Percentiles rank a stretch among this genome's conserved stretches.
These are phyloP conservation scores for Puccinia coronata DNA, from an alignment of 1,284 basidiomycete genomes.

Conservation along the genomic window DNA sequence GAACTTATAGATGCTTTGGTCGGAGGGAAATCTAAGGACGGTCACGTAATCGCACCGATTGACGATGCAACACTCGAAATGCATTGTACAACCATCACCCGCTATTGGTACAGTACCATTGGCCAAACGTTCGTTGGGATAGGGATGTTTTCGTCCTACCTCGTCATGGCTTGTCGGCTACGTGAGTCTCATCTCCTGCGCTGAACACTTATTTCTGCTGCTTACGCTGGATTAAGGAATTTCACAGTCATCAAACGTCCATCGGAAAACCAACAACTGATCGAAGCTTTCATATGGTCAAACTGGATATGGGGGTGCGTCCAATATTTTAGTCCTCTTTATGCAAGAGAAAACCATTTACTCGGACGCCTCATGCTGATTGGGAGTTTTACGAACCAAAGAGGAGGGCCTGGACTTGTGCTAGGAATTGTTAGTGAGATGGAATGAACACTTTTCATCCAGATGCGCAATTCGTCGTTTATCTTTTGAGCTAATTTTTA, in stretches of 20 bases:
- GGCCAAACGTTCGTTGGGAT: slow-evolving; percentile 14
- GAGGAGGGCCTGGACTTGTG: slow-evolving; percentile 16
- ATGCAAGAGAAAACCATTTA: no score
- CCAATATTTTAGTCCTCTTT: neutral
- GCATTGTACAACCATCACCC: neutral
- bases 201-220: neutral
- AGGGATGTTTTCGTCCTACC: slow-evolving; percentile 3
- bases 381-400: neutral
- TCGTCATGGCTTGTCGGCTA: neutral
- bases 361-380: neutral
- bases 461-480: neutral
- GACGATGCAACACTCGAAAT: slow-evolving; percentile 14
- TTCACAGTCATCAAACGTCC: neutral
- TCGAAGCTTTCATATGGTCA: slow-evolving; percentile 13
- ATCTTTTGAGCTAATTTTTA: neutral
- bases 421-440: slow-evolving; percentile 11
- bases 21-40: neutral
- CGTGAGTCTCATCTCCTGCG: neutral
- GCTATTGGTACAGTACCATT: slow-evolving; percentile 25
- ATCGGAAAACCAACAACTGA: neutral
- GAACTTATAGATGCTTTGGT: neutral
- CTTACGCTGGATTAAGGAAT: neutral
- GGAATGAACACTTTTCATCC: neutral
- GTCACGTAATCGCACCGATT: neutral
- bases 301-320: slow-evolving; percentile 33